phyloP scores from a whole-genome alignment of 768 basidiomycete species.

The Phallus indusiatus region DNA sequence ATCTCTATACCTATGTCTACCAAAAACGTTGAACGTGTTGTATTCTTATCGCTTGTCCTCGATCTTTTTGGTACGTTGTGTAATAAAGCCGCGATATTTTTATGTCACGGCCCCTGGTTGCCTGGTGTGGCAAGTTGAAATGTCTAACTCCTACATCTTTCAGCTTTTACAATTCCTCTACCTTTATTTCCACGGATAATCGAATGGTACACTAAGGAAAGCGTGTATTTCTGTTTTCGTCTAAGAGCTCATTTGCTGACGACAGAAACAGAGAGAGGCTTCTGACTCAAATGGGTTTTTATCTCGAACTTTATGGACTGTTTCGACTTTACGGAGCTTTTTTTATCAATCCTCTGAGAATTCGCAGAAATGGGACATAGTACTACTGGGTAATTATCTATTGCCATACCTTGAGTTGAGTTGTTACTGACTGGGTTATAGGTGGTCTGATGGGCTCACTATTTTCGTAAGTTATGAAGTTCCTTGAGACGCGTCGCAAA shows the following conservation, averaged over 20 bases:
- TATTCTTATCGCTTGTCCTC: conserved; percentile 84
- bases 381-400: conserved; percentile 61
- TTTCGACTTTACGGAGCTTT: conserved; percentile 55
- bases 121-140: conserved; percentile 2
- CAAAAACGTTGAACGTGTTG: conserved; percentile 65
- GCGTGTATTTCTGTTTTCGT: conserved; percentile 15
- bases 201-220: conserved; percentile 77
- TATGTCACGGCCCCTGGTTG: neutral
- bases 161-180: conserved; percentile 90
- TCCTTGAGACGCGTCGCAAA: conserved; percentile 4
- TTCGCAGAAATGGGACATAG: conserved; percentile 84
- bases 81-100: neutral
- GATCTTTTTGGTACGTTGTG: conserved; percentile 62
- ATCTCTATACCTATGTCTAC: conserved; percentile 25
- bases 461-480: conserved; percentile 59
- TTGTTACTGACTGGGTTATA: conserved; percentile 15
- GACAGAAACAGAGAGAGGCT: conserved; percentile 49
- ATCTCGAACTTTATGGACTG: conserved; percentile 55
- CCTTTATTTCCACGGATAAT: conserved; percentile 97
- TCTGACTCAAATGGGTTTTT: conserved; percentile 64
- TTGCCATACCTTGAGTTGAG: too few species aligned
- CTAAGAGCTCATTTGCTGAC: neutral
- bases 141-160: conserved; percentile 6
- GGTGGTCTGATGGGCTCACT: conserved; percentile 89
- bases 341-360: conserved; percentile 53